Percentiles rank a stretch among this genome's conserved stretches.
These are phyloP conservation scores for Phytopythium mirpurense DNA, from an alignment of 352 stramenopile genomes.

Conservation along the genomic window DNA sequence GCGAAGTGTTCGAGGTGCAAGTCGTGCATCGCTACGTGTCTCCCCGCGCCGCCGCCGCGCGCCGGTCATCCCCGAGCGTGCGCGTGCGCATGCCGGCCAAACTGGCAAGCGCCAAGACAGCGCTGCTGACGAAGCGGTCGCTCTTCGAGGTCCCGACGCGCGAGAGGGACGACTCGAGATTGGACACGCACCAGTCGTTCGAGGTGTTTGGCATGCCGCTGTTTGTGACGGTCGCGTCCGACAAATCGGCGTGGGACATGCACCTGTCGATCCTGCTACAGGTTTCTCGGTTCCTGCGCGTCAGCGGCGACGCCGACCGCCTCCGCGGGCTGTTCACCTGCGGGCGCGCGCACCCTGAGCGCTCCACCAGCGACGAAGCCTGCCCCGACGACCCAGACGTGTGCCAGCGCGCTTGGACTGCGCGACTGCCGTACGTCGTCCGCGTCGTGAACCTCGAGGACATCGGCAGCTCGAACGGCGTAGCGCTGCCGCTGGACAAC, in stretches of 20 bases:
- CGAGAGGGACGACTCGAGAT: background rate
- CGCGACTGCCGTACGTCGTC: constrained; percentile 40
- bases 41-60: background rate
- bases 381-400: background rate
- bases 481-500: constrained; percentile 35
- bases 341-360: background rate
- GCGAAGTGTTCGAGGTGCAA: constrained; percentile 76
- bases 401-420: constrained; percentile 4
- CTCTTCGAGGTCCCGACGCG: constrained; percentile 6
- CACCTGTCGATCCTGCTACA: constrained; percentile 64
- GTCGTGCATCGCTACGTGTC: constrained; percentile 53
- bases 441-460: constrained; percentile 62
- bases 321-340: constrained; percentile 3
- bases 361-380: background rate
- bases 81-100: constrained; percentile 4
- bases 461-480: constrained; percentile 28
- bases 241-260: constrained; percentile 57
- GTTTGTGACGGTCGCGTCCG: constrained; percentile 71
- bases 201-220: constrained; percentile 63
- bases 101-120: background rate
- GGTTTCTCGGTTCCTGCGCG: constrained; percentile 44
- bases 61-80: constrained; percentile 4
- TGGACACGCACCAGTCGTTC: constrained; percentile 12
- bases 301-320: background rate
- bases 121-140: constrained; percentile 10